A percentile compares a stretch with the other conserved stretches of the same genome.
Evolutionary conservation across 2,329 filamentous ascomycete species (phyloP).

Genomic region (Sclerotinia spermophila): DNA sequence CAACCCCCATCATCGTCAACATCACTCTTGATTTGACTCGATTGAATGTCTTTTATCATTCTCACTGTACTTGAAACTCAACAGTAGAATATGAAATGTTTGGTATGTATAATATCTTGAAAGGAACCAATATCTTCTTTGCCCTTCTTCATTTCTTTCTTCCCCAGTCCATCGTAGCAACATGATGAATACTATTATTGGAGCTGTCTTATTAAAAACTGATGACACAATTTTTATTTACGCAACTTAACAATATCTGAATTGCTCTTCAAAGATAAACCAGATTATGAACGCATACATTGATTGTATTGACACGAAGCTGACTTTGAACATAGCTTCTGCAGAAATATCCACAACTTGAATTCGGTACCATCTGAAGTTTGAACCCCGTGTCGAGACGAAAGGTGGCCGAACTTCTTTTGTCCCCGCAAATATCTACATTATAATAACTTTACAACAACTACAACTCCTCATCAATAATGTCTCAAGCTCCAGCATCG

Average conservation of each 20-base stretch:
- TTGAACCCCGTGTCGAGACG: constrained; percentile 9
- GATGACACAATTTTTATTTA: constrained; percentile 28
- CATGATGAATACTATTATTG: constrained; percentile 30
- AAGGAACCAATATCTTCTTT: neutral
- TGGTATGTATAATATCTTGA: constrained; percentile 11
- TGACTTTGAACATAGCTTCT: constrained; percentile 10
- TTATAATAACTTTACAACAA: neutral
- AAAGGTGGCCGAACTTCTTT: neutral
- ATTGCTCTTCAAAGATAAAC: constrained; percentile 15
- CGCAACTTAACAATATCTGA: constrained; percentile 29
- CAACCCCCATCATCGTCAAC: neutral
- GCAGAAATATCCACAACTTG: constrained; percentile 8
- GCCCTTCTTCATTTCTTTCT: neutral
- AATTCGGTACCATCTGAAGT: neutral
- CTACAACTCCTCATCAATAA: neutral
- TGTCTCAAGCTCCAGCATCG: constrained; percentile 21
- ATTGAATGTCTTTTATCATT: neutral
- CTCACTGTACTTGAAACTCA: neutral
- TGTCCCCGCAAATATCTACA: neutral
- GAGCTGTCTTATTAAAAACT: constrained; percentile 29
- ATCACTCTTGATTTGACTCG: neutral
- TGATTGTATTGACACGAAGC: constrained; percentile 5
- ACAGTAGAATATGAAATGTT: constrained; percentile 8
- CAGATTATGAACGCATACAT: neutral
- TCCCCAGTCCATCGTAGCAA: constrained; percentile 11